Evolutionary conservation across 2,329 filamentous ascomycete species (phyloP), one percentile per base, ranked within the genome.

Genomic region (Verticillium albo-atrum): DNA sequence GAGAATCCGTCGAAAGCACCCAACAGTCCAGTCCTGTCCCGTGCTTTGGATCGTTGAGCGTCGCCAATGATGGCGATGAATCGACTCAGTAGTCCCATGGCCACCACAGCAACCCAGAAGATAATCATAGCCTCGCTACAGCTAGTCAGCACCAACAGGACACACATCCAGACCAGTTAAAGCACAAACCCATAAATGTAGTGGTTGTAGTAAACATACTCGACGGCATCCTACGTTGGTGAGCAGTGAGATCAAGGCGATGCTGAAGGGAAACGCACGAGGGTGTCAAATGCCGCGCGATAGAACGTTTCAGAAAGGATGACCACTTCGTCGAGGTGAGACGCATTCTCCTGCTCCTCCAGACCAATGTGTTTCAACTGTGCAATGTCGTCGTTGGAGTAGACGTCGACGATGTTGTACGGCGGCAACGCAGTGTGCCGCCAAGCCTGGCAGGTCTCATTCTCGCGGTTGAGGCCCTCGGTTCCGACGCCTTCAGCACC

Each of bases 81-180:
- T 15, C 74, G 76, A 25, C 70, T 72, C 1, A 64, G 61, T 0
- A 75, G 30, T 9, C 77, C 77, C 6, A 79, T 63, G 4, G 67
- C 64, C 10, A 77, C 60, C 1, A 79, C 75, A 1, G 66, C 59
- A 0, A 62, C 57, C 79, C 79, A 82, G 58, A 79, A 81, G 0
- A 67, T 56, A 7, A 74, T 64, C 66, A 79, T 74, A 4, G 68
- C 71, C 17, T 65, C 63, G 3, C 74, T 75, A 15, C 3, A 20
- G 0, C 6, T 0, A 0, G 9, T 68, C 4, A 65, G 63, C 15
- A 25, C 26, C 1, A 10, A 6, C 23, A 26, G 7, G 4, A 50
- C 28, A 15, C n/a, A n/a, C 30, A 42, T 9, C 6, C n/a, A 14
- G 28, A 37, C 15, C 17, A 53, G 6, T 1, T 1, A 1, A 20